A percentile compares a stretch with the other conserved stretches of the same genome.
phyloP scores from a whole-genome alignment of 1,284 basidiomycete species.

The Trichosporon sp. region DNA sequence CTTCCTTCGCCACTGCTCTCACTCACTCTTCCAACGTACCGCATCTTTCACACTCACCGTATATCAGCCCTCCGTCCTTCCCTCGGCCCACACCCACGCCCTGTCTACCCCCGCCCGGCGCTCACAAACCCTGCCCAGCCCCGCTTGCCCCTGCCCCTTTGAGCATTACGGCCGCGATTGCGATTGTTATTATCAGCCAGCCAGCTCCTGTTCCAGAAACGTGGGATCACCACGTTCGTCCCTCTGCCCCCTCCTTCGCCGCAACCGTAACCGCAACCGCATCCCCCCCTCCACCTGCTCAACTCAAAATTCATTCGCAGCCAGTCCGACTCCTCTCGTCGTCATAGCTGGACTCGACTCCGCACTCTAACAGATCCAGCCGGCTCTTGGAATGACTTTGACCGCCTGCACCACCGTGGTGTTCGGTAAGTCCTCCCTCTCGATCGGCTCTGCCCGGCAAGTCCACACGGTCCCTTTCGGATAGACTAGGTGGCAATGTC shows the following conservation, averaged over 20 bases:
- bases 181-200: background rate
- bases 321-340: background rate
- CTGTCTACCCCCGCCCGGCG: background rate
- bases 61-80: background rate
- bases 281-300: background rate
- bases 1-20: background rate
- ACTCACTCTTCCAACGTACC: background rate
- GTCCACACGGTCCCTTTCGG: background rate
- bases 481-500: background rate
- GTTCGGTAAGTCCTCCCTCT: background rate
- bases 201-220: slow-evolving; percentile 8
- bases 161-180: background rate
- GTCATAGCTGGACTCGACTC: background rate
- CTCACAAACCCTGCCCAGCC: background rate
- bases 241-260: background rate
- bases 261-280: no score
- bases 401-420: background rate
- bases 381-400: background rate
- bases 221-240: slow-evolving; percentile 20
- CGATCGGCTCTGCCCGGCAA: background rate
- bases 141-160: slow-evolving; percentile 1
- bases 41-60: background rate
- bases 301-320: background rate
- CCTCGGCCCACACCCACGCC: background rate
- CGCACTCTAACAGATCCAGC: no score